phyloP scores from a whole-genome alignment of 2,329 filamentous ascomycete genomes.

The Cladosporium sp. region DNA sequence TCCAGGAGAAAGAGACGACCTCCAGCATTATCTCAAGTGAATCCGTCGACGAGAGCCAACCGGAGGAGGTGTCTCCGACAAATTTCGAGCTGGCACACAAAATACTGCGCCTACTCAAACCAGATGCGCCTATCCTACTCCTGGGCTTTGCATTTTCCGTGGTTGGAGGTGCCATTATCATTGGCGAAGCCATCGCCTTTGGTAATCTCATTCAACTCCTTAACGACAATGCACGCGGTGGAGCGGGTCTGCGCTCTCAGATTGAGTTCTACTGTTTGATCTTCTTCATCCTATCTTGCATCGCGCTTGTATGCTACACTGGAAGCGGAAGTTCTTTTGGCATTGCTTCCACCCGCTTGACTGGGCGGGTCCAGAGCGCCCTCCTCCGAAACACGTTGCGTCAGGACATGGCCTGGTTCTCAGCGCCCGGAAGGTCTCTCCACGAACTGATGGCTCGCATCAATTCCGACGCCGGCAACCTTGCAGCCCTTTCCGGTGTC shows the following conservation, averaged over 20 bases:
- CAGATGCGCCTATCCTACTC: constrained; percentile 34
- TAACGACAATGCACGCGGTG: constrained; percentile 36
- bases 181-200: constrained; percentile 56
- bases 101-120: constrained; percentile 19
- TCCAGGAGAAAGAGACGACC: not conserved
- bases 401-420: constrained; percentile 50
- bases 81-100: constrained; percentile 4
- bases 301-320: constrained; percentile 42
- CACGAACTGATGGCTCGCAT: constrained; percentile 42
- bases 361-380: constrained; percentile 38
- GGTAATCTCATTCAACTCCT: constrained; percentile 46
- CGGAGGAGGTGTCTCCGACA: constrained; percentile 6
- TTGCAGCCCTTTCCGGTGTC: constrained; percentile 44
- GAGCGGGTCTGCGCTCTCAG: constrained; percentile 4
- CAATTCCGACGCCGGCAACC: constrained; percentile 43
- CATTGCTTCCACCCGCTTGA: constrained; percentile 41
- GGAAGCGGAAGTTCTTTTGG: constrained; percentile 44
- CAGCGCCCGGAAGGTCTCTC: constrained; percentile 36
- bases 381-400: constrained; percentile 48
- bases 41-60: not conserved
- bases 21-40: constrained; percentile 1
- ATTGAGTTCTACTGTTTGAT: constrained; percentile 42
- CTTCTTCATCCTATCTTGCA: constrained; percentile 49
- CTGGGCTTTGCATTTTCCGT: constrained; percentile 41
- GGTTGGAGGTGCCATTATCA: constrained; percentile 44